These are phyloP conservation scores for Euphorbia celastroides DNA, from an alignment of 441 rosid genomes.

Conservation along the genomic window DNA sequence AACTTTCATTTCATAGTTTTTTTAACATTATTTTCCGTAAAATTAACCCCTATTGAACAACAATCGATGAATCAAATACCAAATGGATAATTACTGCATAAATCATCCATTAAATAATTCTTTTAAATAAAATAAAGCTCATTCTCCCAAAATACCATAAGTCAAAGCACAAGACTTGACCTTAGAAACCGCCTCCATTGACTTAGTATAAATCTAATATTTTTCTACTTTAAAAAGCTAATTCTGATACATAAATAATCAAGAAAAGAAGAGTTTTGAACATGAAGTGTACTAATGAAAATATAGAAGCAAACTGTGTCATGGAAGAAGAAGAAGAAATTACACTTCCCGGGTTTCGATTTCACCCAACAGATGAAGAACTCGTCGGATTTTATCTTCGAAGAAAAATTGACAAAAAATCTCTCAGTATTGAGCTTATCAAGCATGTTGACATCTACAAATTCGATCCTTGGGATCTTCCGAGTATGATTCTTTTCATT, in stretches of 20 bases:
- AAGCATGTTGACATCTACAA: slow-evolving; percentile 76
- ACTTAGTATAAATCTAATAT: not conserved
- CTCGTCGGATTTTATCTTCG: slow-evolving; percentile 82
- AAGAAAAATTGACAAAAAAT: slow-evolving; percentile 56
- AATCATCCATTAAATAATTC: not conserved
- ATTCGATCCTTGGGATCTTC: slow-evolving; percentile 91
- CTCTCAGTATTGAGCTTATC: slow-evolving; percentile 54
- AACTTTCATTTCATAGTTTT: too few species aligned
- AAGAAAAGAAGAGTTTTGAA: not conserved
- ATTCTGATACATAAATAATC: not conserved
- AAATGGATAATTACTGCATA: too few species aligned
- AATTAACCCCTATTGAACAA: too few species aligned
- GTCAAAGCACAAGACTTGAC: slow-evolving; percentile 20
- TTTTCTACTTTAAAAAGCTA: not conserved
- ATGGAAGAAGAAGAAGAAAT: slow-evolving; percentile 25
- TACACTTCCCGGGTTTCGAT: slow-evolving; percentile 75
- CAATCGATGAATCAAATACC: too few species aligned
- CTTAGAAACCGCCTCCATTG: slow-evolving; percentile 12
- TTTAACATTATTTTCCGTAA: too few species aligned
- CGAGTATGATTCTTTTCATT: slow-evolving; percentile 46
- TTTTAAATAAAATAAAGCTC: not conserved
- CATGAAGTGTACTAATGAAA: not conserved
- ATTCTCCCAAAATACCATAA: not conserved
- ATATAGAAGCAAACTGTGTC: not conserved
- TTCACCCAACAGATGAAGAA: slow-evolving; percentile 86